Percentiles rank a stretch among this genome's conserved stretches.
Conservation (phyloP, 139 green algal species). For the Limnomonas spitsbergensis region DNA sequence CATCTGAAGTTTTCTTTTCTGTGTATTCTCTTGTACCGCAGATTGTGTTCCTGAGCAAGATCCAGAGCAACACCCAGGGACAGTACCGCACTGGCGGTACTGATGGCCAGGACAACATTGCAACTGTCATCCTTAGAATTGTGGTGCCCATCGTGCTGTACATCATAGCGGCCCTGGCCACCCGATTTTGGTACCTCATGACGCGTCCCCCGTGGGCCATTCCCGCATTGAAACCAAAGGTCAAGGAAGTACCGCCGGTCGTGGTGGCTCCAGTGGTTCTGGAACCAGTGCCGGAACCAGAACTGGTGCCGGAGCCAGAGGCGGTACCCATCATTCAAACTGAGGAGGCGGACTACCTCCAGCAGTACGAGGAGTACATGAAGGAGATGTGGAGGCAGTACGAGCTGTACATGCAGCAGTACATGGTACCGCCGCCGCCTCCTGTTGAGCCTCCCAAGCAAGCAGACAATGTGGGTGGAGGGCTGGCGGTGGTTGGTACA, state of each 20-base stretch:
- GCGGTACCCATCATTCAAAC: not conserved
- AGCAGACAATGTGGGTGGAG: not conserved
- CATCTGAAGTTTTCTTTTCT: no score
- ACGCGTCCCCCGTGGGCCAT: not conserved
- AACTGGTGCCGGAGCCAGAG: slow-evolving; percentile 6
- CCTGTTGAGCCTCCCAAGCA: not conserved
- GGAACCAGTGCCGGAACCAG: slow-evolving; percentile 1
- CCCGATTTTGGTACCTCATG: slow-evolving; percentile 10
- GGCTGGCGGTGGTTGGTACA: no score
- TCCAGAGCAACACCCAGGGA: not conserved
- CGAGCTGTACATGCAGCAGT: slow-evolving; percentile 14
- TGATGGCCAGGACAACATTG: not conserved
- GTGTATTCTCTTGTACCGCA: no score
- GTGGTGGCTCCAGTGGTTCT: not conserved
- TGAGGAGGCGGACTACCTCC: not conserved
- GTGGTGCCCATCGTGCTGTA: slow-evolving; percentile 9
- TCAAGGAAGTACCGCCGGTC: not conserved
- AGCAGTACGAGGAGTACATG: not conserved
- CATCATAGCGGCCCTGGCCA: not conserved
- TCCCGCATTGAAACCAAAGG: not conserved
- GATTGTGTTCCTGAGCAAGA: not conserved
- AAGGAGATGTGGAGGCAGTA: not conserved
- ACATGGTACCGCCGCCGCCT: not conserved
- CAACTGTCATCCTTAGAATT: slow-evolving; percentile 6
- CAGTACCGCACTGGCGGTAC: not conserved